These are phyloP conservation scores for Waitea zeae DNA, from an alignment of 1,284 basidiomycete species.

Conservation along the genomic window DNA sequence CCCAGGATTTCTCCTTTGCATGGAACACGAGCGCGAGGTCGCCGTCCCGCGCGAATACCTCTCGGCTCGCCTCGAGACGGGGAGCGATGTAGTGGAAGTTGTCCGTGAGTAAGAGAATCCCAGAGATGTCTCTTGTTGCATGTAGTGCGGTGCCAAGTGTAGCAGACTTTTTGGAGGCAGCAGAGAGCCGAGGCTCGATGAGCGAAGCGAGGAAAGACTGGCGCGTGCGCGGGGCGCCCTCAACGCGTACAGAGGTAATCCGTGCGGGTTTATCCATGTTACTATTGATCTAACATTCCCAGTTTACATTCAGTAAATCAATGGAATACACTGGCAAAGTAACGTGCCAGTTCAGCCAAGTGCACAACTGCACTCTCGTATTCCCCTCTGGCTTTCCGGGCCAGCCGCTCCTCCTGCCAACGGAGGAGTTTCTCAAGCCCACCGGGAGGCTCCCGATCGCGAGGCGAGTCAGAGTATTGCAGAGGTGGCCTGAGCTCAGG, in stretches of 20 bases:
- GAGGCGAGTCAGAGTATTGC: constrained; percentile 15
- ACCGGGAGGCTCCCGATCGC: constrained; percentile 31
- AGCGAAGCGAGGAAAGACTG: constrained; percentile 67
- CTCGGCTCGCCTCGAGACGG: constrained; percentile 46
- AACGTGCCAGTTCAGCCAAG: constrained; percentile 53
- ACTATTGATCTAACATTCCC: constrained; percentile 32
- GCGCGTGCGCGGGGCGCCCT: constrained; percentile 62
- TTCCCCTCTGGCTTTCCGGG: constrained; percentile 52
- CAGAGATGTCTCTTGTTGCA: constrained; percentile 47
- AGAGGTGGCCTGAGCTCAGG: too few species aligned
- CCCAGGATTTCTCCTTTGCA: constrained; percentile 62
- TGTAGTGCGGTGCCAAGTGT: constrained; percentile 53
- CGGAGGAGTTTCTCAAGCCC: constrained; percentile 33
- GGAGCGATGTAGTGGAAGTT: constrained; percentile 63
- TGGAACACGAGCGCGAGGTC: constrained; percentile 81
- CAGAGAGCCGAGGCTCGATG: constrained; percentile 44
- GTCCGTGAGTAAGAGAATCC: constrained; percentile 50
- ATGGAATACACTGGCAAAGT: not conserved
- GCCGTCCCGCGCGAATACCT: constrained; percentile 35
- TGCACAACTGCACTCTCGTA: constrained; percentile 58
- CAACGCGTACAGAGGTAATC: constrained; percentile 64
- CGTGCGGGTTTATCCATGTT: constrained; percentile 43
- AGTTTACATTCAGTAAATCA: constrained; percentile 3
- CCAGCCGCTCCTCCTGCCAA: constrained; percentile 57
- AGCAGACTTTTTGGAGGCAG: constrained; percentile 12